Evolutionary conservation across 2,329 filamentous ascomycete species (phyloP), one percentile per base, ranked within the genome.

Genomic region (Fusarium sp.): DNA sequence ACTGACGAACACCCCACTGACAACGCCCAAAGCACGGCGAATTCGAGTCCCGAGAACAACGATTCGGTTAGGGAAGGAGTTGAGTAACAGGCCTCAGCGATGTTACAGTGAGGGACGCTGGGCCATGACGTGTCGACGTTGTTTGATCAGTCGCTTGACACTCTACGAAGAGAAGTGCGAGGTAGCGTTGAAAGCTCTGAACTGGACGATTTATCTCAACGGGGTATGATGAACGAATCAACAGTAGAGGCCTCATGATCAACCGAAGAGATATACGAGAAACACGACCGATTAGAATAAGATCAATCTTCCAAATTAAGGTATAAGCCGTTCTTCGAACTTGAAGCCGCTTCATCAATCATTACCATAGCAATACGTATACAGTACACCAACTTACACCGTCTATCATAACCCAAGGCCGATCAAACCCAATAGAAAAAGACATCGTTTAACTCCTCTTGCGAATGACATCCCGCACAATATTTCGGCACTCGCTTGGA

Each of bases 401-500:
- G 5, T 43, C 44, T 55, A 60, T 44, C 24, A 22, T 29, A 20
- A 3, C 12, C 34, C 32, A 22, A 54, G 12, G 18, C n/a, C 27
- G 27, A 30, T 12, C 9, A 54, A 45, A n/a, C 8, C 29, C 9
- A n/a, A 25, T 34, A 20, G n/a, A 16, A 40, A 43, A 43, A 10
- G 18, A 46, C 34, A 4, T 22, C 5, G 38, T 42, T 66, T 32
- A 72, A 3, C 18, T 56, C 42, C 54, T 63, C 47, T 54, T 67
- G 18, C 64, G 63, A 22, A 79, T 52, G 9, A 74, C 64, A 40
- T 75, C 72, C 50, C 73, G 71, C 14, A 81, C 75, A 62, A 81
- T 76, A 40, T 72, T 56, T 18, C 75, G 61, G 47, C 88, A 90
- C 80, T 97, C 93, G 42, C 85, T 82, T 1, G 95, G 90, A 29